Conservation (phyloP, 2,329 filamentous ascomycete genomes). For the Tricladium varicosporioides region DNA sequence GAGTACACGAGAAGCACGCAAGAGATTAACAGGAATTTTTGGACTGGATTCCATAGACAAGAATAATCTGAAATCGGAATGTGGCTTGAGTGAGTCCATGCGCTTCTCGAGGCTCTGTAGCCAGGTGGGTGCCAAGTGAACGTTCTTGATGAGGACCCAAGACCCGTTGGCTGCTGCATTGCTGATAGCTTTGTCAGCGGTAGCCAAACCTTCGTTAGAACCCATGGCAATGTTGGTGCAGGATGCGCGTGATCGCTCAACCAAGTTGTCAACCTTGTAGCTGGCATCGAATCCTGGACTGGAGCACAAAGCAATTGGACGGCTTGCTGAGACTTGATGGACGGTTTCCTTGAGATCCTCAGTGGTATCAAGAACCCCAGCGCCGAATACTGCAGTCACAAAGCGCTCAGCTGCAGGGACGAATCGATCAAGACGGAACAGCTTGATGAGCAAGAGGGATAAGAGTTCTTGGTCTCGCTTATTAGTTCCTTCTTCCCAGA, state of each 20-base stretch:
- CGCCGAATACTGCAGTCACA: slow-evolving; percentile 79
- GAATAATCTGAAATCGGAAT: slow-evolving; percentile 91
- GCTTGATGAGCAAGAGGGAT: slow-evolving; percentile 86
- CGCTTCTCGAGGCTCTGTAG: slow-evolving; percentile 96
- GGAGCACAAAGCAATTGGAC: slow-evolving; percentile 88
- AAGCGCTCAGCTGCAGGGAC: slow-evolving; percentile 93
- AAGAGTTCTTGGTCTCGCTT: slow-evolving; percentile 74
- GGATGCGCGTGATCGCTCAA: slow-evolving; percentile 75
- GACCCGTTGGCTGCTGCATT: slow-evolving; percentile 87
- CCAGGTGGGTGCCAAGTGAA: slow-evolving; percentile 94
- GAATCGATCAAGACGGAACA: slow-evolving; percentile 93
- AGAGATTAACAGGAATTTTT: slow-evolving; percentile 94
- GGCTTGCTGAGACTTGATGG: slow-evolving; percentile 76
- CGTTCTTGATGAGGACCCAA: slow-evolving; percentile 99
- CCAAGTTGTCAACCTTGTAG: slow-evolving; percentile 96
- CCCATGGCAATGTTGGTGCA: slow-evolving; percentile 99
- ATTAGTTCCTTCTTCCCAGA: slow-evolving; percentile 66
- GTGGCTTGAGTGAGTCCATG: slow-evolving; percentile 91
- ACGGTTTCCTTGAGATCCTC: slow-evolving; percentile 86
- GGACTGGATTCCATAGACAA: slow-evolving; percentile 96
- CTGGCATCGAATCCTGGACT: slow-evolving; percentile 97
- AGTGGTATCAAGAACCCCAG: slow-evolving; percentile 75
- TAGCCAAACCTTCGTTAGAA: slow-evolving; percentile 89
- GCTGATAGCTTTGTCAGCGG: slow-evolving; percentile 91
- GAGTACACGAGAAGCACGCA: slow-evolving; percentile 87